A percentile compares a stretch with the other conserved stretches of the same genome.
Evolutionary conservation across 2,329 filamentous ascomycete species (phyloP).

Genomic region (Colletotrichum sp.): DNA sequence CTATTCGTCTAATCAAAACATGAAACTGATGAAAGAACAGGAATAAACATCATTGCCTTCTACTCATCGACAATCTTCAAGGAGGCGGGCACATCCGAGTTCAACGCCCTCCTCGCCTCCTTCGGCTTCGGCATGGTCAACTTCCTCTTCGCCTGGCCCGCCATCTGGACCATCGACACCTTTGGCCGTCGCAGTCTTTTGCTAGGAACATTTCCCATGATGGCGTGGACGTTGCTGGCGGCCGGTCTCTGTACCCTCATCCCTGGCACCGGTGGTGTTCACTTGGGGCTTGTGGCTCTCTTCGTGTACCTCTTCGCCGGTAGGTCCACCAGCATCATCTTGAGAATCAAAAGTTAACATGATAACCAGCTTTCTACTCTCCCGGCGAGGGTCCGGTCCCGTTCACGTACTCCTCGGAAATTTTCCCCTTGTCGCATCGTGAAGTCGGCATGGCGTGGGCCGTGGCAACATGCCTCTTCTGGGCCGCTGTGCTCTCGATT

Average conservation of each 20-base stretch:
- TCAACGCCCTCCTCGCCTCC: constrained; percentile 52
- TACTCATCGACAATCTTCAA: constrained; percentile 53
- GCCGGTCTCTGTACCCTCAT: constrained; percentile 45
- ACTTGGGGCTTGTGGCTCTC: constrained; percentile 61
- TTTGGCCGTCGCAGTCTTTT: constrained; percentile 67
- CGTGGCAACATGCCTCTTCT: constrained; percentile 65
- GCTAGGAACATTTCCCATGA: constrained; percentile 70
- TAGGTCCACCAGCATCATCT: neutral
- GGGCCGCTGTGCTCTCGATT: constrained; percentile 54
- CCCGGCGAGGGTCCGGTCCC: constrained; percentile 65
- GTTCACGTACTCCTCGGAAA: constrained; percentile 61
- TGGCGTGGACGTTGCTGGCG: constrained; percentile 64
- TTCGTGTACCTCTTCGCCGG: constrained; percentile 70
- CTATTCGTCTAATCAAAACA: neutral
- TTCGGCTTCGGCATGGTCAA: constrained; percentile 61
- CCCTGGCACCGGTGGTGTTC: constrained; percentile 37
- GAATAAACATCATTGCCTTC: constrained; percentile 54
- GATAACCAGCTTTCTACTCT: constrained; percentile 59
- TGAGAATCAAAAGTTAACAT: neutral
- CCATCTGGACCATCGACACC: constrained; percentile 71
- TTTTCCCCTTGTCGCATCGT: constrained; percentile 65
- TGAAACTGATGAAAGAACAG: neutral
- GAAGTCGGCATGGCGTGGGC: constrained; percentile 70
- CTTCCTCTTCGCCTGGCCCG: constrained; percentile 70
- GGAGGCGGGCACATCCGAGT: constrained; percentile 37